These are phyloP conservation scores for Jaenimonas drosophilae DNA, from an alignment of 208 protist species.

Conservation along the genomic window DNA sequence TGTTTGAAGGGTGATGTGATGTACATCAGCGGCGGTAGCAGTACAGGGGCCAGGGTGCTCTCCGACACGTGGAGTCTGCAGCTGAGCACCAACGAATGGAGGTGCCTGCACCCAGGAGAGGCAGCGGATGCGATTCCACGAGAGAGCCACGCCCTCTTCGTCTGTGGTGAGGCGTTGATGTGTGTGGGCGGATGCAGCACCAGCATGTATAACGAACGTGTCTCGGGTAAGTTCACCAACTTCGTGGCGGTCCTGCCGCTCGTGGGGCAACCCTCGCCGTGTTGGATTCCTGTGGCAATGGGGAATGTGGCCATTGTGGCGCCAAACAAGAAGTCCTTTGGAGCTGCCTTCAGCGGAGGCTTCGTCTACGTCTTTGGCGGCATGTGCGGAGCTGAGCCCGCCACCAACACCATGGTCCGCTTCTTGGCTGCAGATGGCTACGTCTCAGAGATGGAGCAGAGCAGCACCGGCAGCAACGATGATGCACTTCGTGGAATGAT, in stretches of 20 bases:
- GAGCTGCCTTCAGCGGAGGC: conserved; percentile 55
- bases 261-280: conserved; percentile 16
- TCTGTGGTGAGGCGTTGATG: conserved; percentile 55
- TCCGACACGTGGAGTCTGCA: conserved; percentile 67
- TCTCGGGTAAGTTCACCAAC: conserved; percentile 52
- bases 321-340: conserved; percentile 54
- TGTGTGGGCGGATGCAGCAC: conserved; percentile 62
- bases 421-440: conserved; percentile 79
- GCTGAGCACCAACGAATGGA: conserved; percentile 35
- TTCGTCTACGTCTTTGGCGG: conserved; percentile 84
- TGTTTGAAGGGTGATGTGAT: conserved; percentile 36
- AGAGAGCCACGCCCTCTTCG: conserved; percentile 59
- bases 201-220: conserved; percentile 15
- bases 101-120: conserved; percentile 40
- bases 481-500: conserved; percentile 16
- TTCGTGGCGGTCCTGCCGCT: conserved; percentile 56
- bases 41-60: conserved; percentile 16
- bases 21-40: conserved; percentile 62
- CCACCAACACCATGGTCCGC: conserved; percentile 61
- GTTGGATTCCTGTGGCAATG: conserved; percentile 75
- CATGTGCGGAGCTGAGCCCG: conserved; percentile 43
- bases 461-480: conserved; percentile 8
- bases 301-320: conserved; percentile 63
- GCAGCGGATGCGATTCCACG: conserved; percentile 51
- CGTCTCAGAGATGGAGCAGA: conserved; percentile 24